phyloP scores from a whole-genome alignment of 2,329 filamentous ascomycete species.

The Monilinia polystroma region DNA sequence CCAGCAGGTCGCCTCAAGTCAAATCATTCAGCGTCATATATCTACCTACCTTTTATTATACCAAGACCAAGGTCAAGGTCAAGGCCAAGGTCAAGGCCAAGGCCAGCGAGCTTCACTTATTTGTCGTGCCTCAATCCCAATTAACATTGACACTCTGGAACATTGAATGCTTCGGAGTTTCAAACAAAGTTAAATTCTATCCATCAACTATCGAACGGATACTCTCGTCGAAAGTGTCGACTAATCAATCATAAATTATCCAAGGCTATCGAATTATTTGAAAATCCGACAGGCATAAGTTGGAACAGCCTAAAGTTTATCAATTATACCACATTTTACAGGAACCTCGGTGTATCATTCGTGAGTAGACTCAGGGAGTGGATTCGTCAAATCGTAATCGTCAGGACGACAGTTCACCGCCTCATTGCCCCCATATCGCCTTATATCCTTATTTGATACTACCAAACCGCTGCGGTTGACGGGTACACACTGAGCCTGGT shows the following conservation, averaged over 20 bases:
- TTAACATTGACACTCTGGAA: conserved; percentile 7
- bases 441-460: conserved; percentile 14
- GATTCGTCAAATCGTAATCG: conserved; percentile 22
- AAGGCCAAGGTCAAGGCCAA: conserved; percentile 11
- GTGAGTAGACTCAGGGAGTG: conserved; percentile 15
- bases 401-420: conserved; percentile 23
- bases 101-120: background rate
- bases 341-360: conserved; percentile 17
- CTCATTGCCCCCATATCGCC: conserved; percentile 17
- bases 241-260: conserved; percentile 20
- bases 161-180: background rate
- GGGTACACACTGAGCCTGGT: background rate
- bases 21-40: conserved; percentile 12
- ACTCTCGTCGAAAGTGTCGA: conserved; percentile 14
- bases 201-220: conserved; percentile 18
- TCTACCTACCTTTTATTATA: background rate
- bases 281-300: background rate
- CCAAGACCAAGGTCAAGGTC: no score
- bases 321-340: conserved; percentile 4
- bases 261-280: conserved; percentile 14
- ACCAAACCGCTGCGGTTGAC: conserved; percentile 11
- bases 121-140: conserved; percentile 7
- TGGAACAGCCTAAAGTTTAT: conserved; percentile 10
- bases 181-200: conserved; percentile 3
- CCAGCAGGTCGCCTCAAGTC: background rate